A percentile compares a stretch with the other conserved stretches of the same genome.
phyloP scores from a whole-genome alignment of 2,329 filamentous ascomycete species.

The Trichothecium sympodiale region DNA sequence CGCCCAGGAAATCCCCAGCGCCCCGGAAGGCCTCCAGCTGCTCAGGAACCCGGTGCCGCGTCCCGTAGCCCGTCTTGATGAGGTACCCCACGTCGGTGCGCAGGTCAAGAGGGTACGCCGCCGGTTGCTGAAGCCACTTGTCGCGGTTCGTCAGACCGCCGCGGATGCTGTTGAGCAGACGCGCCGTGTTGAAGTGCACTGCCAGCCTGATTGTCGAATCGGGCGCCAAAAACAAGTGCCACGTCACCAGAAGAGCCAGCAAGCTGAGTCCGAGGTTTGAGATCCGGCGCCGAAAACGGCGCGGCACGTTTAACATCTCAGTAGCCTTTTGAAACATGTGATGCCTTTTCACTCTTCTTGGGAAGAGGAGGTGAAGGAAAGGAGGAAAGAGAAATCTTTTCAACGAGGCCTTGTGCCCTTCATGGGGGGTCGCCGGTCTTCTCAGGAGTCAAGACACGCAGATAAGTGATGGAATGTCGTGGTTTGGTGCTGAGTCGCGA shows the following conservation, averaged over 20 bases:
- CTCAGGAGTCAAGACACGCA: too few species aligned
- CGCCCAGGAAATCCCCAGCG: conserved; percentile 19
- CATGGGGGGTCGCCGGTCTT: too few species aligned
- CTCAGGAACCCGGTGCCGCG: conserved; percentile 33
- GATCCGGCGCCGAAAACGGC: conserved; percentile 16
- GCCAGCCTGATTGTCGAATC: conserved; percentile 21
- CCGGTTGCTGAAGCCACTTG: conserved; percentile 27
- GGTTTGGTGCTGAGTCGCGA: too few species aligned
- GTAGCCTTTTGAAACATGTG: not conserved
- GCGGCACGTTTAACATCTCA: conserved; percentile 13
- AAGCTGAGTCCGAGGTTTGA: conserved; percentile 11
- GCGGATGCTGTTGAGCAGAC: conserved; percentile 17
- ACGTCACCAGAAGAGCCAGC: conserved; percentile 13
- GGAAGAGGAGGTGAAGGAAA: conserved; percentile 1
- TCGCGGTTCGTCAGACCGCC: conserved; percentile 19
- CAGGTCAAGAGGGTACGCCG: conserved; percentile 31
- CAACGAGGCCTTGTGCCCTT: not conserved
- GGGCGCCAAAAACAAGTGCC: conserved; percentile 18
- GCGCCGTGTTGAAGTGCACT: conserved; percentile 20
- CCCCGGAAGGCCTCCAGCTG: conserved; percentile 31
- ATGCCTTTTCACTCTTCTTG: not conserved
- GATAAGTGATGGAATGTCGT: too few species aligned
- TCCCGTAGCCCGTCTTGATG: conserved; percentile 46
- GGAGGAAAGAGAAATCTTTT: not conserved
- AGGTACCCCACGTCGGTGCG: conserved; percentile 36